phyloP scores from a whole-genome alignment of 768 basidiomycete genomes.

The Phaeotremella fagi region DNA sequence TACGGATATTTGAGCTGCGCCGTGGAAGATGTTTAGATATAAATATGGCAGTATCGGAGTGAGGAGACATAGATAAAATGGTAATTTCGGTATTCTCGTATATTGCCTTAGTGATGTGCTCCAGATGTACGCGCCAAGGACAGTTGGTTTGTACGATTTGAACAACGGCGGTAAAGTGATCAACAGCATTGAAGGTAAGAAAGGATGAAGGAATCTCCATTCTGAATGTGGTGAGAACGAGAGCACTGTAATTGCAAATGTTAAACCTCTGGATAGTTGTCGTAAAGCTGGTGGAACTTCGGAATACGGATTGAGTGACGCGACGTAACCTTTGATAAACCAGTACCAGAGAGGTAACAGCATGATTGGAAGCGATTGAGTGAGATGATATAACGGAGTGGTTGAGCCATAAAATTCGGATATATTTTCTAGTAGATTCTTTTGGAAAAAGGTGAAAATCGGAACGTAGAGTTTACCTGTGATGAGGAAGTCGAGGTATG shows the following conservation, averaged over 20 bases:
- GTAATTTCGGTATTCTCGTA: slow-evolving; percentile 21
- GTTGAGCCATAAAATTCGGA: slow-evolving; percentile 89
- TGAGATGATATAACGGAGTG: slow-evolving; percentile 82
- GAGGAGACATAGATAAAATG: slow-evolving; percentile 52
- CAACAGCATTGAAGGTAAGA: slow-evolving; percentile 76
- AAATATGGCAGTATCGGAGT: slow-evolving; percentile 56
- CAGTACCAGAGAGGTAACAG: slow-evolving; percentile 62
- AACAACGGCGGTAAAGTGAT: slow-evolving; percentile 70
- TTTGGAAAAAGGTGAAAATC: slow-evolving; percentile 71
- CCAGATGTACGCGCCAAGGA: slow-evolving; percentile 13
- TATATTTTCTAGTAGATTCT: slow-evolving; percentile 70
- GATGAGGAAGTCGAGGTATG: slow-evolving; percentile 57
- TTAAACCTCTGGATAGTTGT: slow-evolving; percentile 48
- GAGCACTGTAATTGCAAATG: slow-evolving; percentile 65
- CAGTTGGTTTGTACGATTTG: slow-evolving; percentile 50
- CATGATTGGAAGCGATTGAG: slow-evolving; percentile 78
- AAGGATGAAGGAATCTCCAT: slow-evolving; percentile 92
- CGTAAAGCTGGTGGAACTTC: slow-evolving; percentile 6
- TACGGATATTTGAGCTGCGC: slow-evolving; percentile 70
- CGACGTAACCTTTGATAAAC: slow-evolving; percentile 44
- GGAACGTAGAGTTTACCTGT: slow-evolving; percentile 61
- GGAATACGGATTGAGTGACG: slow-evolving; percentile 11
- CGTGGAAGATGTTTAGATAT: slow-evolving; percentile 72
- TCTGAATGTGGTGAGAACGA: slow-evolving; percentile 90
- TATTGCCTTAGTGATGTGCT: slow-evolving; percentile 21